Base-by-base conservation (phyloP, 2,329 filamentous ascomycete genomes). In the Claviceps monticola region DNA sequence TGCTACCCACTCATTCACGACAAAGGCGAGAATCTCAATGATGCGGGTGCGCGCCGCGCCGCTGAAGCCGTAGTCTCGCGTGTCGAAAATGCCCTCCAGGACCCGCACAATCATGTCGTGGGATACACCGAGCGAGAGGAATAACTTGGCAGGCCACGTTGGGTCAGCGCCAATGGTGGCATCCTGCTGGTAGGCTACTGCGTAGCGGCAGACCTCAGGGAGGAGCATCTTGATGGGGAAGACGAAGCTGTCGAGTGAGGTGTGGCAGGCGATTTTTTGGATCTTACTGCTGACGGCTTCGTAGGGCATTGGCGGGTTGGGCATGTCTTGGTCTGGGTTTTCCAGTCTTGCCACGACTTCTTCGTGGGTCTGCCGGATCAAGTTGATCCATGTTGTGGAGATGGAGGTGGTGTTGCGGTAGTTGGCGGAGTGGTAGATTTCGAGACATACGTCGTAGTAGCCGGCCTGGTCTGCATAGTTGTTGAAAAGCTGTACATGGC, bases 371-470 rank as follows among this genome's bases (percentile, higher is more conserved):
- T 83, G 77, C 53, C 86, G 78, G 55, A 98, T 81, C 19, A 96
- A 74, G 59, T 84, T 83, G 61, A 82, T 76, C 93, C 93, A 98
- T 3, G 88, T 94, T 42, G 83, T 76, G 51, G 79, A 77, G 60
- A 98, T 93, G 56, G 93, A 86, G 43, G 86, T 82, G 1, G 88
- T 76, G 61, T 91, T 94, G 60, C 91, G 85, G 71, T 95, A 88
- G 66, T 97, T 89, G 46, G 91, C 91, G 1, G 85, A 80, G 66
- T 94, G 85, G 72, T 90, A 97, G 61, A 98, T 95, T 54, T 91
- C 76, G 8, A 98, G 79, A 64, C 88, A 95, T 49, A 98, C 79
- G 64, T 97, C 93, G 69, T 89, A 91, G 74, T 98, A 98, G 48
- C 82, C 84, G 2, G 88, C 93, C 61, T 88, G 84, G 62, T 96